Base-by-base conservation (phyloP, 768 basidiomycete genomes). In the Naematelia aurantialba region DNA sequence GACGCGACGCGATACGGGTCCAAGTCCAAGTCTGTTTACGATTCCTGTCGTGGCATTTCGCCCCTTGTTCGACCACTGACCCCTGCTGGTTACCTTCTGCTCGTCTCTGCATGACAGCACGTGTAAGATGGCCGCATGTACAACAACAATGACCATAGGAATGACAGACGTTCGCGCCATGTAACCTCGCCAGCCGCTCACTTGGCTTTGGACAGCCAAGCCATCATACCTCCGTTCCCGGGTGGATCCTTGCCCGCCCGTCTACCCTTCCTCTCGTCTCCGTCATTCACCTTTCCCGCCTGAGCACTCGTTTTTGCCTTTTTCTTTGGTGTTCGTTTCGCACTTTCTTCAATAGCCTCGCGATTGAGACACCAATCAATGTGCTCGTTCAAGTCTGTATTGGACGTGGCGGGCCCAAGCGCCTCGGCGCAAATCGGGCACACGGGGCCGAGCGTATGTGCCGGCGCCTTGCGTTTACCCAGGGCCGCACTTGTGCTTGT, bases 311-410 rank as follows among this genome's bases (percentile, higher is more conserved):
- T 59, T 45, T 65, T 68, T 2, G 48, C 49, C 34, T 59, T 55
- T n/a, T 39, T 39, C 29, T 60, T 65, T 4, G 65, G 65, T 5
- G 62, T 63, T 14, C 25, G 56, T 60, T 60, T 60, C 19, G 55
- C 56, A 4, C 67, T 68, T 45, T 88, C 83, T 59, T 82, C 78
- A 61, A 94, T 91, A 1, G 85, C 87, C 22, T 82, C 83, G 58
- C 84, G 83, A 72, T 89, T 92, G 52, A 96, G 76, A 70, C 92
- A 96, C 68, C 86, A 88, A 75, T 96, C 91, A 45, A 96, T 81
- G 68, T 96, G 91, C n/a, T 83, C 80, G 70, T 96, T 94, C 30
- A 96, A 77, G 3, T 83, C 85, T 49, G 82, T 80, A 71, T 96
- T 96, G 73, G 90, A 85, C 0, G 82, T 84, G 60, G 56, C 59